A percentile compares a stretch with the other conserved stretches of the same genome.
Conservation (phyloP, 352 stramenopile species). For the Pythium sukuiense region DNA sequence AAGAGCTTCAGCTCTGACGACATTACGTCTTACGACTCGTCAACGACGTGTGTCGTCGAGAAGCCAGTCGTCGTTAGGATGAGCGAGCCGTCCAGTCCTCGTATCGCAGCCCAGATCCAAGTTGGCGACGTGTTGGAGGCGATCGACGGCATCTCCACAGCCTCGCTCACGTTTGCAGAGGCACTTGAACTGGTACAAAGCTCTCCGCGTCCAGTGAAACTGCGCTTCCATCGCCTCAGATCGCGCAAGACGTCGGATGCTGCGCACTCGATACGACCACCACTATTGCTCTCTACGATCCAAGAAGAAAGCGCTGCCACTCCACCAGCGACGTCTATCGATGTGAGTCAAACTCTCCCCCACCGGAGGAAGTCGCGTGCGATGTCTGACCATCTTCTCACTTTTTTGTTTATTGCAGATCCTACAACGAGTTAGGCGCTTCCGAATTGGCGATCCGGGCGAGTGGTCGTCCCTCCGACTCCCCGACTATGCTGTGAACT, state of each 20-base stretch:
- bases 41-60: slow-evolving; percentile 44
- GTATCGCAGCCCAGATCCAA: slow-evolving; percentile 27
- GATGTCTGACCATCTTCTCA: too few species aligned
- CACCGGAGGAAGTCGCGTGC: too few species aligned
- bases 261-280: background rate
- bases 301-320: slow-evolving; percentile 6
- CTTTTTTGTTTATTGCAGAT: slow-evolving; percentile 37
- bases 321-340: slow-evolving; percentile 38
- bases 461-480: slow-evolving; percentile 63
- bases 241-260: slow-evolving; percentile 22
- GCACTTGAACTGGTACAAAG: slow-evolving; percentile 53
- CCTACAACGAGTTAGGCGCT: slow-evolving; percentile 53
- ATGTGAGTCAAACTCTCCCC: slow-evolving; percentile 25
- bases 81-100: slow-evolving; percentile 12
- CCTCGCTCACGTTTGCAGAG: slow-evolving; percentile 60
- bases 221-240: slow-evolving; percentile 55
- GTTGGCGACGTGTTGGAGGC: slow-evolving; percentile 72
- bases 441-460: slow-evolving; percentile 70
- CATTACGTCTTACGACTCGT: slow-evolving; percentile 39
- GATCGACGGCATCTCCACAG: slow-evolving; percentile 72
- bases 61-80: slow-evolving; percentile 46
- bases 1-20: slow-evolving; percentile 69
- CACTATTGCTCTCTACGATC: background rate
- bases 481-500: slow-evolving; percentile 63
- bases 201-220: slow-evolving; percentile 54